Evolutionary conservation across 2,329 filamentous ascomycete species (phyloP).

Genomic region (Tolypocladium tropicale): DNA sequence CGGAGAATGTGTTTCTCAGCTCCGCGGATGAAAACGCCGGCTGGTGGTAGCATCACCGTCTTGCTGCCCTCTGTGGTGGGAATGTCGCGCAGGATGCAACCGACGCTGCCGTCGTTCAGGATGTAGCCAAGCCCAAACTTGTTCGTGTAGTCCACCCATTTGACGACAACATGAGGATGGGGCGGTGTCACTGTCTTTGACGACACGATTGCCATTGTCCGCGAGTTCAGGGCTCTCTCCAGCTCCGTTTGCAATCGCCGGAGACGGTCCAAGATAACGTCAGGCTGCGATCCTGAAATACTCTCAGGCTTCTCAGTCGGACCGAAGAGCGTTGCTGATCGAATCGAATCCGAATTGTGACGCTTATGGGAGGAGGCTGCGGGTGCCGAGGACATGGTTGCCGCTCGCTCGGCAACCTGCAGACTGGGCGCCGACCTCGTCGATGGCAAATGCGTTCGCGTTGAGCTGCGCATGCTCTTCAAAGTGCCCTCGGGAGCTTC

Average conservation of each 20-base stretch:
- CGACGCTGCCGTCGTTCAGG: slow-evolving; percentile 70
- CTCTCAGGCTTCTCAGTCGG: slow-evolving; percentile 39
- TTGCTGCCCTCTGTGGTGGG: slow-evolving; percentile 39
- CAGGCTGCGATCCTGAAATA: slow-evolving; percentile 45
- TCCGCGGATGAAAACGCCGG: slow-evolving; percentile 60
- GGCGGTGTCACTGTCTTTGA: slow-evolving; percentile 42
- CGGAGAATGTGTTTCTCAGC: slow-evolving; percentile 62
- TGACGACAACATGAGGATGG: slow-evolving; percentile 56
- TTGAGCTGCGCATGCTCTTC: slow-evolving; percentile 17
- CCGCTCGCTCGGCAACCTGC: slow-evolving; percentile 18
- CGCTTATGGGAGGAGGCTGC: slow-evolving; percentile 12
- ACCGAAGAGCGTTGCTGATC: slow-evolving; percentile 43
- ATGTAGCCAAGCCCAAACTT: slow-evolving; percentile 81
- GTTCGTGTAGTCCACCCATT: slow-evolving; percentile 85
- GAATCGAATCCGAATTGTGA: slow-evolving; percentile 18
- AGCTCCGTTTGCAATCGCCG: slow-evolving; percentile 48
- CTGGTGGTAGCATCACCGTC: slow-evolving; percentile 50
- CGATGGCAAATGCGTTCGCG: slow-evolving; percentile 16
- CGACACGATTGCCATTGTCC: slow-evolving; percentile 50
- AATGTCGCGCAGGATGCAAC: slow-evolving; percentile 54
- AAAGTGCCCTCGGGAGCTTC: slow-evolving; percentile 11
- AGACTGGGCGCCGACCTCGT: slow-evolving; percentile 15
- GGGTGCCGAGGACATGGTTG: slow-evolving; percentile 14
- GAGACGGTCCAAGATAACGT: slow-evolving; percentile 45
- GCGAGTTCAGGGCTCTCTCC: slow-evolving; percentile 51